phyloP scores from a whole-genome alignment of 2,329 filamentous ascomycete species.

The Aspergillus phoenicis region DNA sequence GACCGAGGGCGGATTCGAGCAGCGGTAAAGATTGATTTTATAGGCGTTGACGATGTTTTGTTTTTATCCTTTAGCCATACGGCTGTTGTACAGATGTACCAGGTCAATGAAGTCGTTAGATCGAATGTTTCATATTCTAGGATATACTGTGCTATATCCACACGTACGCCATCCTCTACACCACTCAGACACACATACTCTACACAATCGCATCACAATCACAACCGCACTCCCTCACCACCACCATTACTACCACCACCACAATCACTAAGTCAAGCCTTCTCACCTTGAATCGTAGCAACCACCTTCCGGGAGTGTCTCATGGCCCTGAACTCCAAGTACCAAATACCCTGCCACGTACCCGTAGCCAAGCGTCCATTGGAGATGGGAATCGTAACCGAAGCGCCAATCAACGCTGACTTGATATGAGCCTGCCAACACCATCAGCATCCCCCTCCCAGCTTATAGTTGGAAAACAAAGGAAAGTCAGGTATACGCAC shows the following conservation, averaged over 20 bases:
- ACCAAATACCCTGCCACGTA: constrained; percentile 78
- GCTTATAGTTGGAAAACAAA: not conserved
- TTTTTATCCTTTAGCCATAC: constrained; percentile 29
- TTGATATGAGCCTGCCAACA: constrained; percentile 79
- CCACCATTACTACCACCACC: not conserved
- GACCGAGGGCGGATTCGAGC: constrained; percentile 60
- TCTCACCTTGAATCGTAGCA: constrained; percentile 92
- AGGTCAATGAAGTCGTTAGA: constrained; percentile 32
- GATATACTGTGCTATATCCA: not conserved
- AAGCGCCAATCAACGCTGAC: constrained; percentile 83
- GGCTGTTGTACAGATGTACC: constrained; percentile 41
- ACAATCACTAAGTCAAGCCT: constrained; percentile 37
- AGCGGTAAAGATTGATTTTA: constrained; percentile 54
- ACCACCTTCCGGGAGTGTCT: constrained; percentile 81
- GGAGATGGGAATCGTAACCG: constrained; percentile 85
- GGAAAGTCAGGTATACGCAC: constrained; percentile 53
- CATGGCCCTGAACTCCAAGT: constrained; percentile 79
- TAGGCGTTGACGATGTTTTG: constrained; percentile 40
- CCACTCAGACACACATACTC: constrained; percentile 1
- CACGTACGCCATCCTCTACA: not conserved
- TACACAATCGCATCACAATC: not conserved
- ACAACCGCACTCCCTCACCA: not conserved
- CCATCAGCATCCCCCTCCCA: not conserved
- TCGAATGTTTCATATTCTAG: not conserved
- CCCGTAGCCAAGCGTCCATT: constrained; percentile 74